phyloP scores from a whole-genome alignment of 352 stramenopile genomes.

The Phytophthora pistaciae region DNA sequence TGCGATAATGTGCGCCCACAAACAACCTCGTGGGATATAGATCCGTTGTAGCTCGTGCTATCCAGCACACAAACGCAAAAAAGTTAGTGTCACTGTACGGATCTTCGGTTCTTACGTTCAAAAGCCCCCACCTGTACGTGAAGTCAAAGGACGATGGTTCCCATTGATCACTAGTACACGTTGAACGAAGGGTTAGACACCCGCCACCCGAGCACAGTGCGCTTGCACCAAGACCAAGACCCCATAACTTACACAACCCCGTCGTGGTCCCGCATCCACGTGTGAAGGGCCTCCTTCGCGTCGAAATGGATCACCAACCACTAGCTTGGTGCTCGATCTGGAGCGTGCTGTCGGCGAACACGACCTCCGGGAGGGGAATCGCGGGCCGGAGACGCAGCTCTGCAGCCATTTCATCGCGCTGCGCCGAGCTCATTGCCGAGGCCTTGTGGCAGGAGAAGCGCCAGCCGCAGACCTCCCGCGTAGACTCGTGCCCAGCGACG shows the following conservation, averaged over 20 bases:
- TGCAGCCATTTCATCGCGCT: conserved; percentile 40
- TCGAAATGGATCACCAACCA: conserved; percentile 51
- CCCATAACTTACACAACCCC: conserved; percentile 18
- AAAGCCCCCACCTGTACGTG: conserved; percentile 56
- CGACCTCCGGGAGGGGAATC: conserved; percentile 65
- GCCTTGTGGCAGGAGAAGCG: conserved; percentile 44
- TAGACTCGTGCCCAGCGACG: conserved; percentile 16
- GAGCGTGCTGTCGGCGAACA: conserved; percentile 57
- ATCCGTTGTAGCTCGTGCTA: conserved; percentile 49
- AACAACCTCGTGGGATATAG: conserved; percentile 33
- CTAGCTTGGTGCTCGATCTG: conserved; percentile 36
- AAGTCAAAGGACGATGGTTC: conserved; percentile 63
- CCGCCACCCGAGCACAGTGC: not conserved
- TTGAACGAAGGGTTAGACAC: not conserved
- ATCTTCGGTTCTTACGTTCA: not conserved
- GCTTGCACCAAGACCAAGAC: not conserved
- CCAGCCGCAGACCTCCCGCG: conserved; percentile 51
- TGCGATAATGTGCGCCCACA: not conserved
- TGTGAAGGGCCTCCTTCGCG: conserved; percentile 47
- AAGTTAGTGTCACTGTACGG: not conserved
- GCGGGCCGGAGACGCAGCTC: conserved; percentile 38
- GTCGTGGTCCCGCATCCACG: conserved; percentile 46
- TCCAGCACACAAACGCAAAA: not conserved
- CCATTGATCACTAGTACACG: conserved; percentile 22
- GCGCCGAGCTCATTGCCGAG: conserved; percentile 52